Conservation (phyloP, 768 basidiomycete species). For the Lentinula boryana region DNA sequence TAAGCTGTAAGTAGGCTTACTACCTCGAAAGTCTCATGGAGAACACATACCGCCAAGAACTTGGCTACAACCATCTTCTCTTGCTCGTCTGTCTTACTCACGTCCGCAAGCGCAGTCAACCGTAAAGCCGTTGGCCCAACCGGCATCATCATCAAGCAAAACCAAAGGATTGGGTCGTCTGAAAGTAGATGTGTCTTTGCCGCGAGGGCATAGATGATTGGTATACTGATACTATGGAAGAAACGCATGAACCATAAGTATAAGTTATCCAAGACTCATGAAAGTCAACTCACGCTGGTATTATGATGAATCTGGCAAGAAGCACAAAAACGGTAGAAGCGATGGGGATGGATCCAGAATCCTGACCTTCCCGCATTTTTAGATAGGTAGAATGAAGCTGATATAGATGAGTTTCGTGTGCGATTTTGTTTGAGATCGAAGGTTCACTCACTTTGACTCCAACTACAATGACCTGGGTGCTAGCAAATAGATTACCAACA, state of each 20-base stretch:
- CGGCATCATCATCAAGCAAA: slow-evolving; percentile 6
- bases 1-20: not conserved
- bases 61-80: slow-evolving; percentile 3
- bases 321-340: not conserved
- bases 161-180: slow-evolving; percentile 2
- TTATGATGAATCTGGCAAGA: not conserved
- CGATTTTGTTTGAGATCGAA: not conserved
- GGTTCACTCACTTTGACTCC: not conserved
- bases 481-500: slow-evolving; percentile 5
- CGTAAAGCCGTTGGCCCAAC: not conserved
- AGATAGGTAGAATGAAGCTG: not conserved
- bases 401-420: too few relatives aligned
- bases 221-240: slow-evolving; percentile 1
- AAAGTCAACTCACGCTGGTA: not conserved
- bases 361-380: not conserved
- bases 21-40: not conserved
- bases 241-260: not conserved
- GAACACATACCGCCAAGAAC: not conserved
- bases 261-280: not conserved
- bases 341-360: not conserved
- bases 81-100: not conserved
- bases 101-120: not conserved
- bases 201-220: not conserved
- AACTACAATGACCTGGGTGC: not conserved
- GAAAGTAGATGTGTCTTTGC: not conserved